Conservation (phyloP, 2,329 filamentous ascomycete genomes). For the Scopulariopsis brevicaulis region DNA sequence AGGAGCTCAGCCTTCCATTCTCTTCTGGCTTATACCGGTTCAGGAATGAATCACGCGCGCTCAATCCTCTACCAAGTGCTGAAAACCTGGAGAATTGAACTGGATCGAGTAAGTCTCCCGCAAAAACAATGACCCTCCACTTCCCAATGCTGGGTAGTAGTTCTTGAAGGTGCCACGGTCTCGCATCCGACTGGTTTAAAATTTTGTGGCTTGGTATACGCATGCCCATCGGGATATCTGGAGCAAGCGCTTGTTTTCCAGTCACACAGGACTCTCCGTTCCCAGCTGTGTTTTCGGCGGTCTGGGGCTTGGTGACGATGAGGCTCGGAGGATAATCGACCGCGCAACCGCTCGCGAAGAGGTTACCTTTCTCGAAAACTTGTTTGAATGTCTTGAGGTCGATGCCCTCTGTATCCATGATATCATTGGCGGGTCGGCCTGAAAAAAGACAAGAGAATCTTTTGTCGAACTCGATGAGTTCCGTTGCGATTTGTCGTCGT, state of each 20-base stretch:
- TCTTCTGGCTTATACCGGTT: not conserved
- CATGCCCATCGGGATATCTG: constrained; percentile 27
- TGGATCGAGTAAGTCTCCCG: constrained; percentile 37
- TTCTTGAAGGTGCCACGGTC: constrained; percentile 48
- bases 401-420: constrained; percentile 48
- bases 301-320: not conserved
- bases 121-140: constrained; percentile 49
- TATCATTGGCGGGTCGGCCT: constrained; percentile 43
- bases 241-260: constrained; percentile 30
- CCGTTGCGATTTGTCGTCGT: constrained; percentile 47
- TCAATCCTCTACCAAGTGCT: not conserved
- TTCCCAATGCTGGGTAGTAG: constrained; percentile 40
- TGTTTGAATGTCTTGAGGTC: constrained; percentile 52
- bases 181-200: constrained; percentile 41
- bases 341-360: constrained; percentile 14
- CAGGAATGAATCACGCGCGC: not conserved
- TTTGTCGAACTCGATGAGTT: constrained; percentile 55
- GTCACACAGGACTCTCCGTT: too few species aligned
- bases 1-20: not conserved
- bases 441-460: constrained; percentile 45
- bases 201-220: constrained; percentile 49
- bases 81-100: constrained; percentile 17
- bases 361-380: constrained; percentile 45
- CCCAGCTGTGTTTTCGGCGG: constrained; percentile 5
- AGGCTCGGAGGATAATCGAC: constrained; percentile 19